Percentiles rank a stretch among this genome's conserved stretches.
phyloP scores from a whole-genome alignment of 441 rosid genomes.

The Bocquillonia castaneifolia region DNA sequence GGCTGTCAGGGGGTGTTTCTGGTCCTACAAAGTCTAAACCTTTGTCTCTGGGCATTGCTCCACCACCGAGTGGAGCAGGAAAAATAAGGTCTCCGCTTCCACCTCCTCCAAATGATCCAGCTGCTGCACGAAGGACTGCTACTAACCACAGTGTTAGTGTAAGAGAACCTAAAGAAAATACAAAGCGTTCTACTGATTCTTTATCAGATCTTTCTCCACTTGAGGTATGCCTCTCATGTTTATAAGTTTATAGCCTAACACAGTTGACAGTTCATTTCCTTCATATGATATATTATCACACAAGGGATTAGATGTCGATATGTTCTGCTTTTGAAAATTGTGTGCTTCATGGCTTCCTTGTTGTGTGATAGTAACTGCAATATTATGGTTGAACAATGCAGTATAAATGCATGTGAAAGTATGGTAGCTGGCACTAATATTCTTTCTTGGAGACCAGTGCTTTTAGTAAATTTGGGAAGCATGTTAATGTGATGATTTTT shows the following conservation, averaged over 20 bases:
- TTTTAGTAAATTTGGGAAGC: neutral
- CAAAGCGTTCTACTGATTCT: constrained; percentile 44
- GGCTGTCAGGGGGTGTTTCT: constrained; percentile 49
- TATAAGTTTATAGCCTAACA: too few relatives aligned
- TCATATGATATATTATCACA: neutral
- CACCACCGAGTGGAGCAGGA: constrained; percentile 61
- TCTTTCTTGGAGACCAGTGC: neutral
- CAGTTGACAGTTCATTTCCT: neutral
- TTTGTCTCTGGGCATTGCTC: constrained; percentile 55
- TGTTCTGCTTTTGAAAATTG: neutral
- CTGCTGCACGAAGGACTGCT: constrained; percentile 44
- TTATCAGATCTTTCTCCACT: constrained; percentile 70
- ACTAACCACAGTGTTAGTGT: constrained; percentile 28
- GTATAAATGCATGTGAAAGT: neutral
- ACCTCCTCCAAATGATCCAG: constrained; percentile 97
- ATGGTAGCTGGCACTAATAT: neutral
- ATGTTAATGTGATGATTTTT: neutral
- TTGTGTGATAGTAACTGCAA: neutral
- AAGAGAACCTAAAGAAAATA: constrained; percentile 28
- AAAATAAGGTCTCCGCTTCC: constrained; percentile 74
- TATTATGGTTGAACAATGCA: neutral
- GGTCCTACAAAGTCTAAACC: constrained; percentile 55
- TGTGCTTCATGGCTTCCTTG: neutral
- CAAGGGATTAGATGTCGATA: neutral
- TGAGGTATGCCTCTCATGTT: constrained; percentile 48